A percentile compares a stretch with the other conserved stretches of the same genome.
phyloP scores from a whole-genome alignment of 1,284 basidiomycete species.

The Leucoagaricus sp. region DNA sequence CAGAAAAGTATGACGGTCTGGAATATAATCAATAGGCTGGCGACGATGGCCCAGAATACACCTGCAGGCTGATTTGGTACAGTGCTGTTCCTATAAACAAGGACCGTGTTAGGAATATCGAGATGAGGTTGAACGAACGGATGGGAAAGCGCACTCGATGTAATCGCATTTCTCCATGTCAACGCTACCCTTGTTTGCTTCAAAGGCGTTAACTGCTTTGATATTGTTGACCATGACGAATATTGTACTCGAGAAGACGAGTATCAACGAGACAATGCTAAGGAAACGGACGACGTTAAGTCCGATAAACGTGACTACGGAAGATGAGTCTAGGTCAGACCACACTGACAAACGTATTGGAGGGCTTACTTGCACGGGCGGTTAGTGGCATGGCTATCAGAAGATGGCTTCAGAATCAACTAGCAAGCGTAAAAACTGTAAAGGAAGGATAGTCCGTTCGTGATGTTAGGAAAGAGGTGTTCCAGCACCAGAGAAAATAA shows the following conservation, averaged over 20 bases:
- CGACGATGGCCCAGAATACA: constrained; percentile 86
- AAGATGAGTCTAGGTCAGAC: not conserved
- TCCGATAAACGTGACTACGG: constrained; percentile 70
- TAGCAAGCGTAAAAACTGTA: not conserved
- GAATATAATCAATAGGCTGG: constrained; percentile 81
- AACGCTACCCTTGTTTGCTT: constrained; percentile 36
- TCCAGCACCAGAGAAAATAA: constrained; percentile 17
- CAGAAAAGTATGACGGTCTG: constrained; percentile 74
- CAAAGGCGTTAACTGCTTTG: constrained; percentile 70
- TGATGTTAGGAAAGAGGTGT: constrained; percentile 13
- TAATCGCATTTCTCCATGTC: constrained; percentile 68
- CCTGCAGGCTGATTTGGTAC: constrained; percentile 91
- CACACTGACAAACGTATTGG: too few relatives aligned
- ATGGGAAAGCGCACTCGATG: constrained; percentile 51
- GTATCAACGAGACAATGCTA: constrained; percentile 77
- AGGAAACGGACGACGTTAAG: constrained; percentile 79
- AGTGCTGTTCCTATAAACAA: constrained; percentile 59
- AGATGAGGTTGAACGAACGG: constrained; percentile 9
- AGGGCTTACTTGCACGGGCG: constrained; percentile 11
- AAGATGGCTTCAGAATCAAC: not conserved
- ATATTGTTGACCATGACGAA: constrained; percentile 80
- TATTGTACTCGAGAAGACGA: constrained; percentile 82
- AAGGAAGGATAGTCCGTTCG: not conserved
- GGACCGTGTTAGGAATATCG: constrained; percentile 13
- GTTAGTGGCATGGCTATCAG: constrained; percentile 9